Base-by-base conservation (phyloP, 768 basidiomycete genomes). In the Galerina marginata region DNA sequence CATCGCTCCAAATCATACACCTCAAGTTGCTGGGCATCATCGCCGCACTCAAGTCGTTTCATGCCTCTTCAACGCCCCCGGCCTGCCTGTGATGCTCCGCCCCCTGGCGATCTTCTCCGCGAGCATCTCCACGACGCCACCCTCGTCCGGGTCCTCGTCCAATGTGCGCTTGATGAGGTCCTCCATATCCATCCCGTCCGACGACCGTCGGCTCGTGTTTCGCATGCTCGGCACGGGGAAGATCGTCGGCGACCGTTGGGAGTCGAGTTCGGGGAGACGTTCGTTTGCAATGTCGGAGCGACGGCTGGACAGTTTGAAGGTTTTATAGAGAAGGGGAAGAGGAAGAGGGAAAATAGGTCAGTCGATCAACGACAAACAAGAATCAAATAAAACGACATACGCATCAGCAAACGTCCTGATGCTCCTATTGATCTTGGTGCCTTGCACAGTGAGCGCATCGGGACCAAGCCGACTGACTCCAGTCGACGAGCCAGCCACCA, bases 341-440 rank as follows among this genome's bases (percentile, higher is more conserved):
- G 29, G 26, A 11, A 25, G 26, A 29, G 2, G 9, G 15, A 33
- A 56, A 44, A 25, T 36, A 52, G 59, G 29, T 33, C 29, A 33
- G 29, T 33, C 29, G 29, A 33, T 3, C 29, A 33, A 33, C 4
- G 2, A 33, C 29, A 33, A 33, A 33, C 29, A 33, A 2, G 29
- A 5, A 33, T 33, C 29, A 49, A 49, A 54, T 46, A 36, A 39
- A 54, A 23, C 29, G 42, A 84, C 88, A 65, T 67, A 91, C 87
- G 91, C 91, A 61, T 92, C 90, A 68, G 84, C 88, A 75, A 93
- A 93, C 59, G 75, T 87, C 58, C 81, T 85, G 71, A 93, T 91
- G 60, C 81, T 81, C 60, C 81, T 79, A 61, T 82, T 79, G 65
- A 89, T 79, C 62, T 84, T 83, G 55, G 82, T 74, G 36, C 84